Evolutionary conservation across 2,329 filamentous ascomycete species (phyloP), one percentile per base, ranked within the genome.

Genomic region (Ceratocystis papillata): DNA sequence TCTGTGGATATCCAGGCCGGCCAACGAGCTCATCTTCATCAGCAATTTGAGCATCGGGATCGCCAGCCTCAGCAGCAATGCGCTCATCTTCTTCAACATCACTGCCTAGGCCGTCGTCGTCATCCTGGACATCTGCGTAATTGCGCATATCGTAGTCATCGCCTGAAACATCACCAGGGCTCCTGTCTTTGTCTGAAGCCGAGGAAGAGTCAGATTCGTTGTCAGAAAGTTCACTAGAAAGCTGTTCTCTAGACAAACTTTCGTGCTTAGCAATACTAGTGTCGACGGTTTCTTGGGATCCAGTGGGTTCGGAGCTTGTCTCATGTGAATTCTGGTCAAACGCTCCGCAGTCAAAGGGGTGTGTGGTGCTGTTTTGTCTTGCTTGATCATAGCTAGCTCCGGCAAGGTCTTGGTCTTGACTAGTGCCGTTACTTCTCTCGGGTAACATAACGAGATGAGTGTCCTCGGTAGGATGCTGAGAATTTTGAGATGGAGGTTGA

Each of bases 111-210:
- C 64, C 67, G 8, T 70, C 63, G 10, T 70, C 68, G 20, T 70
- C 70, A 44, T 71, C 66, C 28, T 71, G 67, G 25, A 71, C 68
- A 22, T 73, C 70, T 2, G 70, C 71, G 20, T 70, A 70, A 17
- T 71, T 71, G 37, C 67, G 61, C 53, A 65, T 68, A 33, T 74
- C 71, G 7, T 74, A 69, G 6, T 72, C 68, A n/a, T 69, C 69
- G 8, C 70, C 70, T 22, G 69, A 70, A 12, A 68, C 71, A 46
- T 72, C 66, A 33, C 62, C 65, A 3, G 67, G 67, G 0, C 69
- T 65, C 25, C 72, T 71, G 55, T 75, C 74, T 7, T 74, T 33
- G n/a, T 55, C 62, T 2, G 62, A 63, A 55, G 15, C 46, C 41
- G 62, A 64, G 15, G 48, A 37, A 17, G 53, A 57, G 17, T 57